Evolutionary conservation across 1,139 yeast species (phyloP).

Genomic region (Ogataea hybrid): DNA sequence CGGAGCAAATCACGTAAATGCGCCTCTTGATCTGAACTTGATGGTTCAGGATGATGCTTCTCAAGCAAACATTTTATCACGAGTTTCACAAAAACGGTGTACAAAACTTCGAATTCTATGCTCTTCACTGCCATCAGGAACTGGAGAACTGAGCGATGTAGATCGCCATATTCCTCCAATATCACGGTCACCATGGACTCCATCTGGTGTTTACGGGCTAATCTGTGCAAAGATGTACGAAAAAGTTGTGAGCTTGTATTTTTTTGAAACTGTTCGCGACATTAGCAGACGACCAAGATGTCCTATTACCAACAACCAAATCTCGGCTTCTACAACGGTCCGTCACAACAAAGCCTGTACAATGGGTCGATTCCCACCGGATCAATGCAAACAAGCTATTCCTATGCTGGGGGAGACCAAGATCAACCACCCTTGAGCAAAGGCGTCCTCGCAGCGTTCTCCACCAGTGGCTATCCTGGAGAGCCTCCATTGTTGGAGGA

Average conservation of each 20-base stretch:
- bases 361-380: constrained; percentile 29
- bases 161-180: constrained; percentile 26
- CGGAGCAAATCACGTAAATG: constrained; percentile 3
- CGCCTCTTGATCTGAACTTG: neutral
- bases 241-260: neutral
- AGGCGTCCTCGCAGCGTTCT: constrained; percentile 89
- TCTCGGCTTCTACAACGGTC: constrained; percentile 19
- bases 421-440: constrained; percentile 56
- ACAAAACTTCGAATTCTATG: constrained; percentile 24
- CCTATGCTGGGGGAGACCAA: constrained; percentile 38
- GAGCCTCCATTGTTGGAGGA: constrained; percentile 94
- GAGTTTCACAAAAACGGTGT: constrained; percentile 18
- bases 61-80: constrained; percentile 11
- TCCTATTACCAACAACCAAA: constrained; percentile 32
- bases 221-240: constrained; percentile 3
- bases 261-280: neutral
- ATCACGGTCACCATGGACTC: constrained; percentile 1
- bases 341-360: constrained; percentile 8
- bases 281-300: constrained; percentile 18
- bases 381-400: constrained; percentile 29
- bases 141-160: constrained; percentile 46
- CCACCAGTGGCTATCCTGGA: constrained; percentile 89
- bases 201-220: neutral
- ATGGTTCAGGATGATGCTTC: neutral
- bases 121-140: constrained; percentile 40